Evolutionary conservation across 2,329 filamentous ascomycete genomes (phyloP).

Genomic region (Bipolaris gigantea): DNA sequence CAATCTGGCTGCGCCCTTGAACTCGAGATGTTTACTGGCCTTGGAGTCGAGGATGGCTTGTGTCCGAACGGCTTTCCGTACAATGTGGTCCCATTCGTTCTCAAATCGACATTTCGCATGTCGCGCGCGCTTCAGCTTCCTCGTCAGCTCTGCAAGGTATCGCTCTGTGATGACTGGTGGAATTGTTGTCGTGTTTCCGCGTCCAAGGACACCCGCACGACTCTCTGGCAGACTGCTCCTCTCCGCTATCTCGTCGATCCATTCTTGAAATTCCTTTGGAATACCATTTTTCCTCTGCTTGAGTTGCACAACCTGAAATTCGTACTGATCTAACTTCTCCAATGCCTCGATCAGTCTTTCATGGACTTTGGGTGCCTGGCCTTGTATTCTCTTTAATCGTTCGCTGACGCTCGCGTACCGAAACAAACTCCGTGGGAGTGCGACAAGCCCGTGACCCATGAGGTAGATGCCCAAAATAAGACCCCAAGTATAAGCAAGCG

Average conservation of each 20-base stretch:
- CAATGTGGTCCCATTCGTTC: constrained; percentile 80
- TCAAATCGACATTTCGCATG: constrained; percentile 82
- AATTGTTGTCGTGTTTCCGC: constrained; percentile 51
- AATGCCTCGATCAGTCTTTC: constrained; percentile 87
- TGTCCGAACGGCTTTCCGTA: constrained; percentile 71
- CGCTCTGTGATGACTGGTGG: constrained; percentile 89
- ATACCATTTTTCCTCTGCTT: constrained; percentile 78
- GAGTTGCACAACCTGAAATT: constrained; percentile 77
- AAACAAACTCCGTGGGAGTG: constrained; percentile 80
- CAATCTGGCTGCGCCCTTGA: constrained; percentile 59
- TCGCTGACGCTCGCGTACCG: constrained; percentile 76
- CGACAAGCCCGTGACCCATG: constrained; percentile 95
- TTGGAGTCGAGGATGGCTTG: constrained; percentile 84
- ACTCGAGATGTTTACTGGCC: constrained; percentile 77
- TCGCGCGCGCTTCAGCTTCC: constrained; percentile 76
- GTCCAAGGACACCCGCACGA: constrained; percentile 40
- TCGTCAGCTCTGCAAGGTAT: constrained; percentile 86
- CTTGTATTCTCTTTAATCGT: constrained; percentile 73
- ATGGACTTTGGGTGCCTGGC: constrained; percentile 76
- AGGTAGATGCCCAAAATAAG: constrained; percentile 90
- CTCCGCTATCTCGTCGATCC: constrained; percentile 93
- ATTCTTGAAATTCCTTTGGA: constrained; percentile 76
- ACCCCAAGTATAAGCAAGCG: constrained; percentile 91
- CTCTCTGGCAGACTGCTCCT: constrained; percentile 69
- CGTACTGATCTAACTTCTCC: constrained; percentile 76